Conservation (phyloP, 495 filamentous ascomycete genomes). For the Aspergillus taichungensis region DNA sequence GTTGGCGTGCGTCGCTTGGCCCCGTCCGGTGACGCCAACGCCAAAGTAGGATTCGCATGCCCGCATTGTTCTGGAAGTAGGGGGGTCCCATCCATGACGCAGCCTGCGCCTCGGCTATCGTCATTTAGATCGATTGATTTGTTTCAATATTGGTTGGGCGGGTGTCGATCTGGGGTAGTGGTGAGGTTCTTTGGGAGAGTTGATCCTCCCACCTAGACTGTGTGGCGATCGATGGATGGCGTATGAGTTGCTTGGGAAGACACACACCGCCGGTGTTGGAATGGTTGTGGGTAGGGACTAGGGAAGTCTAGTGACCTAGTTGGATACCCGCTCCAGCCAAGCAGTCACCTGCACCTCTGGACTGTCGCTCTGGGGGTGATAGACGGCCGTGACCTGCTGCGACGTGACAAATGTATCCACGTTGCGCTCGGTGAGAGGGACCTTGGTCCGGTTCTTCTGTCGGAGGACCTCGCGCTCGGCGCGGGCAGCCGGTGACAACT, state of each 20-base stretch:
- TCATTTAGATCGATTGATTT: too few species aligned
- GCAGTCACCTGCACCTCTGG: conserved; percentile 57
- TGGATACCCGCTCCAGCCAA: conserved; percentile 58
- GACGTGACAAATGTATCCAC: conserved; percentile 35
- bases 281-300: neutral
- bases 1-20: conserved; percentile 10
- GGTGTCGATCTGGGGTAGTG: too few species aligned
- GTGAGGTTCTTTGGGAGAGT: too few species aligned
- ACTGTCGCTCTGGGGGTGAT: conserved; percentile 44
- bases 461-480: conserved; percentile 34
- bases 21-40: conserved; percentile 14
- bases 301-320: conserved; percentile 1
- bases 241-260: too few species aligned
- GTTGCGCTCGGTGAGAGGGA: conserved; percentile 36
- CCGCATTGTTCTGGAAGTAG: neutral
- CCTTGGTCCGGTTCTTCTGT: conserved; percentile 33
- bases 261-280: too few species aligned
- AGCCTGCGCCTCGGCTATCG: too few species aligned
- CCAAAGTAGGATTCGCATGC: conserved; percentile 15
- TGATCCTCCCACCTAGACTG: too few species aligned
- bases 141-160: too few species aligned
- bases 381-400: conserved; percentile 45
- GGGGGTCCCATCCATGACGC: too few species aligned
- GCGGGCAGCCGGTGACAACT: conserved; percentile 26
- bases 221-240: too few species aligned